Conservation (phyloP, 1,139 yeast genomes). For the Suhomyces chickasaworum region DNA sequence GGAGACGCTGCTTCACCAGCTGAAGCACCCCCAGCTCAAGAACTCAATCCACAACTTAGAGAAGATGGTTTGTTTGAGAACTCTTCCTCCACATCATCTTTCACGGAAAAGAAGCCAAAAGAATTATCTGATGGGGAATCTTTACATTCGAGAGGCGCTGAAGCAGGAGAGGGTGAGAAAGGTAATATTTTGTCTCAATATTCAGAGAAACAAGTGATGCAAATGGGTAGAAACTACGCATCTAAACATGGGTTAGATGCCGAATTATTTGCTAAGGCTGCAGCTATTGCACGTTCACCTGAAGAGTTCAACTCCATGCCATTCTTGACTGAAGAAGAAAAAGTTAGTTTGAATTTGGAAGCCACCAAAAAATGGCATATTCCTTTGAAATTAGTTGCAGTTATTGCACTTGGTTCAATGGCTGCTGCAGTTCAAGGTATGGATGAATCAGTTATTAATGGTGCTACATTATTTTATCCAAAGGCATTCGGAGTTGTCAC, state of each 20-base stretch:
- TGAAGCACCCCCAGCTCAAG: constrained; percentile 7
- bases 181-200: constrained; percentile 67
- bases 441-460: constrained; percentile 87
- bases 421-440: constrained; percentile 93
- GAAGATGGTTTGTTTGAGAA: constrained; percentile 26
- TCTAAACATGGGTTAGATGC: constrained; percentile 59
- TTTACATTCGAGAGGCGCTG: constrained; percentile 26
- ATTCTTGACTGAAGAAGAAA: constrained; percentile 61
- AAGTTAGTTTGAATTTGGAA: constrained; percentile 53
- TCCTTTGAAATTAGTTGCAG: constrained; percentile 60
- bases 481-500: constrained; percentile 38
- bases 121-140: constrained; percentile 29
- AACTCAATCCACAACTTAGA: constrained; percentile 6
- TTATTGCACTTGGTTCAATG: constrained; percentile 75
- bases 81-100: constrained; percentile 25
- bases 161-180: constrained; percentile 28
- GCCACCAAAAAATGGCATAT: constrained; percentile 68
- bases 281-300: constrained; percentile 74
- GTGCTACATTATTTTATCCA: constrained; percentile 77
- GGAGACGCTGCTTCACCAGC: constrained; percentile 10
- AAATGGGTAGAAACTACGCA: constrained; percentile 74
- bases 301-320: constrained; percentile 58
- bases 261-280: constrained; percentile 70
- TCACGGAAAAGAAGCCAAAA: constrained; percentile 21
- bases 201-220: constrained; percentile 63